Evolutionary conservation across 2,329 filamentous ascomycete genomes (phyloP).

Genomic region (Phoma sp.): DNA sequence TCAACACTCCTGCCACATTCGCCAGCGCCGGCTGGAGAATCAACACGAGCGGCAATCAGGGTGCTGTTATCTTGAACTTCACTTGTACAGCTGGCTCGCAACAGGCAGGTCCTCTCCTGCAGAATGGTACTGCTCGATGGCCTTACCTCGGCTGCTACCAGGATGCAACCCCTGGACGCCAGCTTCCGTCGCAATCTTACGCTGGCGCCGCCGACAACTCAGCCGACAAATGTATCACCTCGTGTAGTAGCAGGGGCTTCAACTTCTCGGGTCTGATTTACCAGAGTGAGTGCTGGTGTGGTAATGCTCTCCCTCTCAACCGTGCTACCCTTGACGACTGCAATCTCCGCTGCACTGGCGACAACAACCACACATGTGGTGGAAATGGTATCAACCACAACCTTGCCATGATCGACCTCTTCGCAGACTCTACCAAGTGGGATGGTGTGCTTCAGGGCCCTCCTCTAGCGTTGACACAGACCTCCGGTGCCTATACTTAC

Average conservation of each 20-base stretch:
- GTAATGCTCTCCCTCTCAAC: conserved; percentile 54
- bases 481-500: conserved; percentile 20
- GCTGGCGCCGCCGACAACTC: conserved; percentile 50
- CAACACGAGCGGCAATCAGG: conserved; percentile 52
- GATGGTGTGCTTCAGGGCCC: conserved; percentile 26
- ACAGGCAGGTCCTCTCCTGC: conserved; percentile 58
- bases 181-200: conserved; percentile 55
- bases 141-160: conserved; percentile 62
- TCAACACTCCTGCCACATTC: conserved; percentile 60
- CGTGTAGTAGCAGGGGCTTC: conserved; percentile 48
- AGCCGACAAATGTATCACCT: conserved; percentile 54
- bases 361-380: conserved; percentile 60
- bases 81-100: conserved; percentile 59
- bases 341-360: conserved; percentile 59
- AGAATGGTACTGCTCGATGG: conserved; percentile 56
- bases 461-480: conserved; percentile 21
- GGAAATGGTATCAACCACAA: conserved; percentile 54
- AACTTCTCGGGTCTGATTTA: conserved; percentile 60
- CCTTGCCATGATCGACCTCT: conserved; percentile 54
- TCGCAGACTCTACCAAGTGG: conserved; percentile 25
- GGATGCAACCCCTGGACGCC: conserved; percentile 62
- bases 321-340: conserved; percentile 56
- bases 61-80: conserved; percentile 60
- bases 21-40: conserved; percentile 61
- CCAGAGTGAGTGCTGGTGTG: conserved; percentile 61